Conservation (phyloP, 225 moss, liverwort and hornwort species). For the Pseudisothecium myosuroides region DNA sequence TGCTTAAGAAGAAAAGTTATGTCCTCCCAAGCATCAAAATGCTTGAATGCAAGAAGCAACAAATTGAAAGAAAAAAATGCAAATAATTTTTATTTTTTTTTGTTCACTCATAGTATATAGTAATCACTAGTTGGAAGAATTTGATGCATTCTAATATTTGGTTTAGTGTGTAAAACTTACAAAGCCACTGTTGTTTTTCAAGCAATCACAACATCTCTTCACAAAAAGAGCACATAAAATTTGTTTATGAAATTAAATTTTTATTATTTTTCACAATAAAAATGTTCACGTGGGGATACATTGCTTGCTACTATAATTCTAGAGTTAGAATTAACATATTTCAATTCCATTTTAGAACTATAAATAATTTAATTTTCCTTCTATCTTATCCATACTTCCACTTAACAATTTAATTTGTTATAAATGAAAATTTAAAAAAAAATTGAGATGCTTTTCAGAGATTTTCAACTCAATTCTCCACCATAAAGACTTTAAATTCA, state of each 20-base stretch:
- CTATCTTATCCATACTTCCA: neutral
- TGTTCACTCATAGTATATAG: neutral
- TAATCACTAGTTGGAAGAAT: neutral
- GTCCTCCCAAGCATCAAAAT: neutral
- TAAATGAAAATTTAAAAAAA: no score
- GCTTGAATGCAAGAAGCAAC: neutral
- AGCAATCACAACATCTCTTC: fast-evolving
- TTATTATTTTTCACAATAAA: neutral
- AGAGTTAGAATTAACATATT: neutral
- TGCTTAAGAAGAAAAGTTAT: neutral
- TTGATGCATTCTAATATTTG: neutral
- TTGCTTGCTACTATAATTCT: neutral
- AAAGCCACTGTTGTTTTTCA: no score
- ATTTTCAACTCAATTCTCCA: neutral
- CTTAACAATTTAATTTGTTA: no score
- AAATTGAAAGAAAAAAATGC: neutral
- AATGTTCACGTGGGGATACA: neutral
- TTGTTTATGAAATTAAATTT: neutral
- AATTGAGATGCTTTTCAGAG: neutral
- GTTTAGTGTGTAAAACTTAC: neutral
- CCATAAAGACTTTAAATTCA: no score
- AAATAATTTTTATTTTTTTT: neutral
- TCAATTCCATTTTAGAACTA: neutral
- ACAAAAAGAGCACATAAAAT: neutral
- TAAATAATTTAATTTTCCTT: neutral